Evolutionary conservation across 805 yeast species (phyloP).

Genomic region (Alloascoidea hylecoeti): DNA sequence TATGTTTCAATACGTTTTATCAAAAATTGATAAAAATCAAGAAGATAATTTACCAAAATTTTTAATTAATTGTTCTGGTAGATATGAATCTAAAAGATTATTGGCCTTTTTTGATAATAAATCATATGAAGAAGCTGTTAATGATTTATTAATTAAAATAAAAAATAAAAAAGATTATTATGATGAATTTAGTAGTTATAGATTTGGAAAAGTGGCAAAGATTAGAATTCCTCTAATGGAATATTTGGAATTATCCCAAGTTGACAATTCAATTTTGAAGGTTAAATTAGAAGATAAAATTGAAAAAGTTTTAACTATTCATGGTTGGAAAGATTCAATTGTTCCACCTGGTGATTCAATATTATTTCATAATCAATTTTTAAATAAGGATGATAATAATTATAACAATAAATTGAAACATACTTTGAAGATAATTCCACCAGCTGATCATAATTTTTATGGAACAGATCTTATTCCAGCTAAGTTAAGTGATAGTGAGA

Average conservation of each 20-base stretch:
- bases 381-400: too few species aligned
- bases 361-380: slow-evolving; percentile 38
- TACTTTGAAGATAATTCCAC: slow-evolving; percentile 37
- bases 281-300: slow-evolving; percentile 26
- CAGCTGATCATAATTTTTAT: slow-evolving; percentile 74
- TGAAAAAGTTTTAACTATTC: slow-evolving; percentile 50
- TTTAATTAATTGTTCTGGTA: slow-evolving; percentile 61
- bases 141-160: slow-evolving; percentile 24
- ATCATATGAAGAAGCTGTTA: slow-evolving; percentile 12
- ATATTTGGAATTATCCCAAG: slow-evolving; percentile 34
- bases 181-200: too few species aligned
- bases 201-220: slow-evolving; percentile 32
- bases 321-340: slow-evolving; percentile 54
- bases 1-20: slow-evolving; percentile 56
- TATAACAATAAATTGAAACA: too few species aligned
- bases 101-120: slow-evolving; percentile 1
- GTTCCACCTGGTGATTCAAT: slow-evolving; percentile 55
- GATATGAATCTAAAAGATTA: slow-evolving; percentile 42
- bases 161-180: too few species aligned
- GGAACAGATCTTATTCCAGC: too few species aligned
- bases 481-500: slow-evolving; percentile 21
- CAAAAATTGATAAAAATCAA: too few species aligned
- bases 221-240: slow-evolving; percentile 35
- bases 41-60: too few species aligned
- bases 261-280: slow-evolving; percentile 24